Evolutionary conservation across 768 basidiomycete genomes (phyloP), one percentile per base, ranked within the genome.

Genomic region (Russula abietina): DNA sequence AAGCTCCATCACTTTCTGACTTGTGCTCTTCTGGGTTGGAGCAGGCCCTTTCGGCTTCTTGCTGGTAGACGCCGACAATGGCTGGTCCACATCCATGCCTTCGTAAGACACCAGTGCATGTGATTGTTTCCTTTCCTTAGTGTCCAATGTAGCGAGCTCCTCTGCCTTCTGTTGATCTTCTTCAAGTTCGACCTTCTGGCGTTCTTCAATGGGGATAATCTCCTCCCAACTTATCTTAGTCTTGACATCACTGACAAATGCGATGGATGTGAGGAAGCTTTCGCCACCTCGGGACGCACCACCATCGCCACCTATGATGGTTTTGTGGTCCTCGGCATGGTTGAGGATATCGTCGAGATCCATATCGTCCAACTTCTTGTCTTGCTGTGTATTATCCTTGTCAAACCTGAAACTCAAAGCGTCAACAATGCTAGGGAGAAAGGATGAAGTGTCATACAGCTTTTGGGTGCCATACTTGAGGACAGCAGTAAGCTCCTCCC

Each of bases 211-310:
- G n/a, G n/a, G n/a, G n/a, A n/a, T n/a, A n/a, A n/a, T n/a, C n/a
- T n/a, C n/a, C n/a, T n/a, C n/a, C 97, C 97, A 99, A 70, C 75
- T 93, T 85, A 96, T 93, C 76, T 98, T 96, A 72, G 94, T 93
- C 82, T 98, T 98, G 72, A 99, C 87, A 73, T 99, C 97, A 74
- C 93, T 97, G 68, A 98, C 92, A 54, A 87, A 88, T 24, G 96
- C 95, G 72, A 98, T 96, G 66, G 91, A 88, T 28, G 94, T 87
- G 57, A 99, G 81, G 84, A 99, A 99, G 61, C 89, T 86, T 77
- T 98, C 93, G 54, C 97, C 97, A 74, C 97, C 97, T 99, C n/a
- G n/a, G n/a, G n/a, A n/a, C n/a, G n/a, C n/a, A n/a, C n/a, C n/a
- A n/a, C n/a, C n/a, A n/a, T n/a, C n/a, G n/a, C n/a, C n/a, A n/a